Evolutionary conservation across 2,329 filamentous ascomycete genomes (phyloP).

Genomic region (Aspergillus intermedius): DNA sequence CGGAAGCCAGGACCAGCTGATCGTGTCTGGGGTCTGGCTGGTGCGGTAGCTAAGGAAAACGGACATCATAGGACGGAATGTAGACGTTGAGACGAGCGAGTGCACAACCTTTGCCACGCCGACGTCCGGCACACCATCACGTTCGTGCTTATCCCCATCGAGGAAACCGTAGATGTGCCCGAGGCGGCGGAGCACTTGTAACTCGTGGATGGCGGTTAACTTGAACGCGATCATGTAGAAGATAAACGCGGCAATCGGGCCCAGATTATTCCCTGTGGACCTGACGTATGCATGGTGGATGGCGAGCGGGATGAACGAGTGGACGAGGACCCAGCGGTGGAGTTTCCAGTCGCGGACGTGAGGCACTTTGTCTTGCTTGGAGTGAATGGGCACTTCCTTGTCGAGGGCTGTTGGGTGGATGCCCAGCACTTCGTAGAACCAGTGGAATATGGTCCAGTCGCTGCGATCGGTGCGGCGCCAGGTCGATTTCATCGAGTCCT

Average conservation of each 20-base stretch:
- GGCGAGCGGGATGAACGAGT: conserved; percentile 16
- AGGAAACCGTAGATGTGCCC: conserved; percentile 19
- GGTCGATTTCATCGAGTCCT: conserved; percentile 24
- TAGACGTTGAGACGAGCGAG: conserved; percentile 17
- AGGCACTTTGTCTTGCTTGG: conserved; percentile 17
- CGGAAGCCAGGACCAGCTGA: conserved; percentile 16
- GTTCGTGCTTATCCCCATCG: conserved; percentile 20
- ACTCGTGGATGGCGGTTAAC: conserved; percentile 19
- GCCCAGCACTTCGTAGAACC: conserved; percentile 19
- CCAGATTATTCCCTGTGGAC: conserved; percentile 15
- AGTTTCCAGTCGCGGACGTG: conserved; percentile 18
- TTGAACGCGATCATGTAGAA: conserved; percentile 18
- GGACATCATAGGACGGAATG: conserved; percentile 20
- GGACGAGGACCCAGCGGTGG: conserved; percentile 19
- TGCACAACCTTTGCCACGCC: conserved; percentile 19
- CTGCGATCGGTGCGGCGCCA: conserved; percentile 17
- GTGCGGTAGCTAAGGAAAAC: conserved; percentile 18
- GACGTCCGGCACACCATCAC: conserved; percentile 21
- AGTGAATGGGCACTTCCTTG: conserved; percentile 12
- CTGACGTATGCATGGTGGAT: conserved; percentile 18
- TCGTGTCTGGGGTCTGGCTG: conserved; percentile 9
- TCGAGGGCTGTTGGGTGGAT: conserved; percentile 18
- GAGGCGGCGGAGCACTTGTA: conserved; percentile 17
- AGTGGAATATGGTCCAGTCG: conserved; percentile 19
- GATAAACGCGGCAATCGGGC: conserved; percentile 13